Percentiles rank a stretch among this genome's conserved stretches.
These are phyloP conservation scores for Wickerhamiella hasegawae DNA, from an alignment of 805 yeast genomes.

Conservation along the genomic window DNA sequence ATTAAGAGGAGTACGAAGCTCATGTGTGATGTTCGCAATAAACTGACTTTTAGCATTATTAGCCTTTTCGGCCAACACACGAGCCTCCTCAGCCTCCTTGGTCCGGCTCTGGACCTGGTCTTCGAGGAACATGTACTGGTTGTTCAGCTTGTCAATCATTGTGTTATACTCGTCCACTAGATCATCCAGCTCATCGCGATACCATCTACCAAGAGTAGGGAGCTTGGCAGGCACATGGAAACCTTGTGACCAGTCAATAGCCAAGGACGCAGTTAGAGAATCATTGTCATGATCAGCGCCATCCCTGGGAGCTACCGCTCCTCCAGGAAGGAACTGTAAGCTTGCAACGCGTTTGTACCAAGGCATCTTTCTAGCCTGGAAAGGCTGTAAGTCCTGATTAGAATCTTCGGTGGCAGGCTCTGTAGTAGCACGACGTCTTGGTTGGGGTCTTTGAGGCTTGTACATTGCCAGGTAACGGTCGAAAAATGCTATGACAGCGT, in stretches of 20 bases:
- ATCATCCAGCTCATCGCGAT: constrained; percentile 67
- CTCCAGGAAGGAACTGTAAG: too few relatives aligned
- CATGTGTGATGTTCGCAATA: constrained; percentile 89
- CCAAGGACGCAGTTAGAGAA: neutral
- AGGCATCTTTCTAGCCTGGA: too few relatives aligned
- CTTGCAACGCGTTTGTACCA: too few relatives aligned
- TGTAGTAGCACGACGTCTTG: too few relatives aligned
- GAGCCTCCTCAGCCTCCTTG: constrained; percentile 53
- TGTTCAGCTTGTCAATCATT: constrained; percentile 76
- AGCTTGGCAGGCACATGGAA: constrained; percentile 12
- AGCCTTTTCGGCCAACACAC: constrained; percentile 39
- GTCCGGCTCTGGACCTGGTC: constrained; percentile 80
- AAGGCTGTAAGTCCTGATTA: neutral
- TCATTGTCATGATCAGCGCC: neutral
- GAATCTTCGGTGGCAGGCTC: neutral
- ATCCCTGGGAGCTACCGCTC: too few relatives aligned
- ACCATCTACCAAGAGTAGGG: constrained; percentile 9
- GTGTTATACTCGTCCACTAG: constrained; percentile 77
- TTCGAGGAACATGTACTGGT: constrained; percentile 72
- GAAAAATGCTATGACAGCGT: too few relatives aligned
- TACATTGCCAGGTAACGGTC: too few relatives aligned
- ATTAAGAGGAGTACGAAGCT: constrained; percentile 83
- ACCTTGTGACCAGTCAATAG: neutral
- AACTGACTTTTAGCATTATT: constrained; percentile 89
- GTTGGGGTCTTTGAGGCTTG: too few relatives aligned